These are phyloP conservation scores for Marasmius sp. DNA, from an alignment of 1,284 basidiomycete species.

Conservation along the genomic window DNA sequence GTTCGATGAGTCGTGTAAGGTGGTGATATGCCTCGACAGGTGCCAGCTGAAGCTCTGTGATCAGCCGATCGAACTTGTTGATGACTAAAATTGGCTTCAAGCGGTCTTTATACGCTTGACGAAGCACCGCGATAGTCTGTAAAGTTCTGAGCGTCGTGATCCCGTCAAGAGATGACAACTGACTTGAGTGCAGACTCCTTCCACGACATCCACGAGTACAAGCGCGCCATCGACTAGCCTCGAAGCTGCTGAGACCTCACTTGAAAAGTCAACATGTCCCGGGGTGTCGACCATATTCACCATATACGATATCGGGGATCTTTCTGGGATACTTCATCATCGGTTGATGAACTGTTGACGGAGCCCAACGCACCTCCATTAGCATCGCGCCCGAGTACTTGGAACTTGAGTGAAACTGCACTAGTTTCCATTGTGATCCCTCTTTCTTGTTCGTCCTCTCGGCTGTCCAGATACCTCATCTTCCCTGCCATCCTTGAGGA, in stretches of 20 bases:
- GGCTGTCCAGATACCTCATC: slow-evolving; percentile 92
- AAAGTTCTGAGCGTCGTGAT: not conserved
- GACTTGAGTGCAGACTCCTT: slow-evolving; percentile 97
- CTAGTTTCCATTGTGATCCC: slow-evolving; percentile 99
- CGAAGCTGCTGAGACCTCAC: slow-evolving; percentile 94
- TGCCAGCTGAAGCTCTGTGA: slow-evolving; percentile 91
- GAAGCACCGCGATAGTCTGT: slow-evolving; percentile 92
- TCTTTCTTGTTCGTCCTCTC: slow-evolving; percentile 96
- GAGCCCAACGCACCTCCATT: slow-evolving; percentile 36
- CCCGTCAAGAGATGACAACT: slow-evolving; percentile 22
- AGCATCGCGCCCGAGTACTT: slow-evolving; percentile 59
- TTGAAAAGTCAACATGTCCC: slow-evolving; percentile 98
- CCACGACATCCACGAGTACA: slow-evolving; percentile 96
- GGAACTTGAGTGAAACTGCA: slow-evolving; percentile 87
- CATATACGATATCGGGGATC: slow-evolving; percentile 63
- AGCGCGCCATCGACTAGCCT: slow-evolving; percentile 94
- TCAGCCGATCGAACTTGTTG: slow-evolving; percentile 96
- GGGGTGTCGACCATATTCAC: slow-evolving; percentile 99
- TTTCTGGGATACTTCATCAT: slow-evolving; percentile 43
- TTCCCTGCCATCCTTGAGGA: slow-evolving; percentile 94
- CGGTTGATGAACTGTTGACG: slow-evolving; percentile 6
- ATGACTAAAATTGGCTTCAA: slow-evolving; percentile 92
- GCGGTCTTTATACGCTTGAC: slow-evolving; percentile 93
- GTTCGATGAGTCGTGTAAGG: slow-evolving; percentile 89
- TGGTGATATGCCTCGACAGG: slow-evolving; percentile 96